Percentiles rank a stretch among this genome's conserved stretches.
Evolutionary conservation across 495 filamentous ascomycete genomes (phyloP).

Genomic region (Rhypophila decipiens): DNA sequence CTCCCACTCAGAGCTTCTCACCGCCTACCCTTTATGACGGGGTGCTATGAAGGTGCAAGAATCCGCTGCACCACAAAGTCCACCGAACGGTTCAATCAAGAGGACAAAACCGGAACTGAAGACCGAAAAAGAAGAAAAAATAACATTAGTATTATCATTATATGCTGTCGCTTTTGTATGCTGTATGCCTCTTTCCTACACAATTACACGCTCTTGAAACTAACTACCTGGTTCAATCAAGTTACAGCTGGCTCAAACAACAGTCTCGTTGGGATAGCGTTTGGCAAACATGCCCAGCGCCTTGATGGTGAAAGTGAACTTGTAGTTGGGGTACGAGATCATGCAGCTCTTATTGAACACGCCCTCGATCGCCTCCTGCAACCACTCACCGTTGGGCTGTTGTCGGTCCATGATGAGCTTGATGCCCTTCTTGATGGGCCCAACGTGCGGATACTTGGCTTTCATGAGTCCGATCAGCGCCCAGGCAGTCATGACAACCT

Average conservation of each 20-base stretch:
- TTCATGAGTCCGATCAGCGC: conserved; percentile 78
- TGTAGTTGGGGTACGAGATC: conserved; percentile 99
- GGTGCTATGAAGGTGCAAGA: not conserved
- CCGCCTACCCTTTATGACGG: conserved; percentile 6
- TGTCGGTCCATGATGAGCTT: conserved; percentile 81
- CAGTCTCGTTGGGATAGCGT: conserved; percentile 60
- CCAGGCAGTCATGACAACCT: conserved; percentile 94
- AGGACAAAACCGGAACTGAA: no score
- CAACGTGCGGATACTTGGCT: conserved; percentile 71
- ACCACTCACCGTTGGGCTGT: conserved; percentile 84
- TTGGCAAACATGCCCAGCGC: conserved; percentile 83
- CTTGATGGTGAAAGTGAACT: conserved; percentile 92
- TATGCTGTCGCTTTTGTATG: no score
- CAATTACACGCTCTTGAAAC: no score
- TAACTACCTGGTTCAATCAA: no score
- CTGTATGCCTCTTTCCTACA: no score
- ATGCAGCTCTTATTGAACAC: conserved; percentile 99
- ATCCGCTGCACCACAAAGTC: not conserved
- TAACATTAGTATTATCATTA: conserved; percentile 7
- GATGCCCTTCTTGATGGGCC: conserved; percentile 66
- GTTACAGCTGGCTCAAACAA: conserved; percentile 27
- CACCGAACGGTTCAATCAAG: not conserved
- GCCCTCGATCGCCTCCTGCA: conserved; percentile 91
- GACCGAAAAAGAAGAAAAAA: no score
- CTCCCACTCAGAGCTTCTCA: not conserved